Conservation (phyloP, 768 basidiomycete genomes). For the Amanita subjunquillea region DNA sequence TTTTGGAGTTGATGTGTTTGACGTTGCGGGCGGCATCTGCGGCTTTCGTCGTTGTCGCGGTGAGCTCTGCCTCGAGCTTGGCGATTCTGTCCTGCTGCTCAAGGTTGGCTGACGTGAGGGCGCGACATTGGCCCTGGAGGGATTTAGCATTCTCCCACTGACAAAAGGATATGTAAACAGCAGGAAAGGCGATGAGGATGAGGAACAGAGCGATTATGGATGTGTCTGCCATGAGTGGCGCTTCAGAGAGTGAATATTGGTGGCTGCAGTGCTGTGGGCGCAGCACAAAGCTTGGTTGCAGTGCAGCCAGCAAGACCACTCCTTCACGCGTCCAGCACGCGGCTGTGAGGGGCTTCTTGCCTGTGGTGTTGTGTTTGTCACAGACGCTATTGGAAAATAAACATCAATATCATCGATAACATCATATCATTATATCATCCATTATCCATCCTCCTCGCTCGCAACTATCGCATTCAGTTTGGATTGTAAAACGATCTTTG, state of each 20-base stretch:
- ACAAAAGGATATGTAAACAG: neutral
- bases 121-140: neutral
- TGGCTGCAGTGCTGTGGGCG: too few relatives aligned
- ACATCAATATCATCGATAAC: too few relatives aligned
- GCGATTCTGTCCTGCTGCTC: neutral
- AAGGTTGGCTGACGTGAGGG: neutral
- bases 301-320: too few relatives aligned
- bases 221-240: neutral
- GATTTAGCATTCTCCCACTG: neutral
- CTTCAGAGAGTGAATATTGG: too few relatives aligned
- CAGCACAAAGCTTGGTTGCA: too few relatives aligned
- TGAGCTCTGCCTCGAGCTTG: neutral
- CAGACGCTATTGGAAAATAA: neutral
- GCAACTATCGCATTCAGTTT: conserved; percentile 23
- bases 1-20: neutral
- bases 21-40: neutral
- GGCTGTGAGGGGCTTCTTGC: too few relatives aligned
- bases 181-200: neutral
- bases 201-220: neutral
- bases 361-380: neutral
- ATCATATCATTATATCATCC: too few relatives aligned
- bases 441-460: conserved; percentile 9
- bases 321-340: too few relatives aligned
- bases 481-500: conserved; percentile 42
- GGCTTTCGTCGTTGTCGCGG: neutral